Base-by-base conservation (phyloP, 1,284 basidiomycete species). In the Ganoderma meredithae region DNA sequence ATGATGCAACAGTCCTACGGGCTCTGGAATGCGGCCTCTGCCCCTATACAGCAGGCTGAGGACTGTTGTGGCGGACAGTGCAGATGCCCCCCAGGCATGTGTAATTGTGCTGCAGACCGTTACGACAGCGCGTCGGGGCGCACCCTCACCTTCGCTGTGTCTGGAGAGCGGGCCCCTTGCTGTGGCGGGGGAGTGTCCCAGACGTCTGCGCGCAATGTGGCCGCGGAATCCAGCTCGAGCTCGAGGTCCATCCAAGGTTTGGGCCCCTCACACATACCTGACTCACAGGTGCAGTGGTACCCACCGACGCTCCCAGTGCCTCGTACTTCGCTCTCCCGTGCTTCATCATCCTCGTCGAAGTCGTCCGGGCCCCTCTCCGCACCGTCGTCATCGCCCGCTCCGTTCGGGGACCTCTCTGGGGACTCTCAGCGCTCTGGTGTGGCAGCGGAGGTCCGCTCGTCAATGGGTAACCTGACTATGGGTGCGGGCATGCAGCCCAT, bases 31-130 rank as follows among this genome's bases (percentile, higher is more conserved):
- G 71, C 65, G 8, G 39, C 44, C 1, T 52, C 56, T n/a, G 43
- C 44, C 3, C 63, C 56, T 25, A 22, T 40, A 13, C 41, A 61
- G 6, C 65, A 71, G 17, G 62, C 63, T 6, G 77, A 77, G 39
- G 74, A 77, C 22, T 76, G 76, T 39, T 79, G 78, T 62, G 71
- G 67, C 40, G 76, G 78, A 49, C 78, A 74, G 33, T 84, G 83
- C 73, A 72, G 73, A 47, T 84, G 84, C 62, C 69, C 77, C 0
- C 63, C 64, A 0, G 79, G 81, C 10, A 67, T 79, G n/a, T 82
- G 82, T 69, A 62, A 75, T 7, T 84, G 82, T 66, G 69, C 76
- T 12, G 49, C 74, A 4, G 80, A 78, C 60, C 80, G 78, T 61
- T 78, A 76, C 66, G 77, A 71, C 36, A 64, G 69, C 39, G 65